These are phyloP conservation scores for Agroathelia rolfsii DNA, from an alignment of 1,284 basidiomycete genomes.

Conservation along the genomic window DNA sequence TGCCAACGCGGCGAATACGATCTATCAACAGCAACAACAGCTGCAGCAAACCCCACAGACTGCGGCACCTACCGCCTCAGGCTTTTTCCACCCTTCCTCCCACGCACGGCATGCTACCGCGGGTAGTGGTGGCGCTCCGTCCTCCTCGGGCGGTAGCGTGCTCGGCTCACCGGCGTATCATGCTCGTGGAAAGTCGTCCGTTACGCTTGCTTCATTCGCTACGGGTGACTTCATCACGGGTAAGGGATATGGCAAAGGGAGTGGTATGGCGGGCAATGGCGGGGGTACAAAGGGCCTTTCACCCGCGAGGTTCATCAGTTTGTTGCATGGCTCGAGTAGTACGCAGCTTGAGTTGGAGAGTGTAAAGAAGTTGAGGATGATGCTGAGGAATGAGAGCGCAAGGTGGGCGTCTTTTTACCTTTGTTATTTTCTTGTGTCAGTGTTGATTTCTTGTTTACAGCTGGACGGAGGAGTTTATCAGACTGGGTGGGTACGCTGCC, in stretches of 20 bases:
- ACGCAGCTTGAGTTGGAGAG: slow-evolving; percentile 61
- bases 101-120: too few species aligned
- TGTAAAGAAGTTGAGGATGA: slow-evolving; percentile 67
- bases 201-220: slow-evolving; percentile 34
- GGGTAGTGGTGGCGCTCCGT: too few species aligned
- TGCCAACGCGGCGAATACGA: slow-evolving; percentile 23
- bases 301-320: slow-evolving; percentile 53
- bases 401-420: slow-evolving; percentile 32
- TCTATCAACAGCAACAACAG: slow-evolving; percentile 26
- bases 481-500: slow-evolving; percentile 76
- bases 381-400: slow-evolving; percentile 81
- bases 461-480: slow-evolving; percentile 91
- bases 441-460: slow-evolving; percentile 24
- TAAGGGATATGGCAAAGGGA: slow-evolving; percentile 37
- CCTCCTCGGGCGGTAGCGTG: too few species aligned
- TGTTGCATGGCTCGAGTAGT: slow-evolving; percentile 57
- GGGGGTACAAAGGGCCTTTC: slow-evolving; percentile 44
- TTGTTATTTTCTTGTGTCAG: slow-evolving; percentile 3
- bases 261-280: too few species aligned
- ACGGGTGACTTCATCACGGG: slow-evolving; percentile 19
- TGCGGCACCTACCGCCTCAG: slow-evolving; percentile 26
- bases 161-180: slow-evolving; percentile 22
- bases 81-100: slow-evolving; percentile 29
- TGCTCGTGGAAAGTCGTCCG: slow-evolving; percentile 44
- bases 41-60: slow-evolving; percentile 28